These are phyloP conservation scores for Rickenella mellea DNA, from an alignment of 768 basidiomycete species.

Conservation along the genomic window DNA sequence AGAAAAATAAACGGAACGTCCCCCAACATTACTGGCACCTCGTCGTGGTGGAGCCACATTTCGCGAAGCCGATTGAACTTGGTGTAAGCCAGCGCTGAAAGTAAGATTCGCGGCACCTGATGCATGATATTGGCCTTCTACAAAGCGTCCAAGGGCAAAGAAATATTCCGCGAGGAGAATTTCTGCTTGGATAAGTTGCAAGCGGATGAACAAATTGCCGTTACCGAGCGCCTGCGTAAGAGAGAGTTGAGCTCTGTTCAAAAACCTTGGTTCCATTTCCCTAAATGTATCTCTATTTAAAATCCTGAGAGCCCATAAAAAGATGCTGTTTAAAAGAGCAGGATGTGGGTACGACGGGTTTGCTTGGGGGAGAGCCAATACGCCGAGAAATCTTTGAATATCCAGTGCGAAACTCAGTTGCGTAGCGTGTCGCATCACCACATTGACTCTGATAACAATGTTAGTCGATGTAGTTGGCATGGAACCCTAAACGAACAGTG, in stretches of 20 bases:
- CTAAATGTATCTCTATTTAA: slow-evolving; percentile 61
- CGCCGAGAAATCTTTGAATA: slow-evolving; percentile 32
- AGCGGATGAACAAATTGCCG: slow-evolving; percentile 29
- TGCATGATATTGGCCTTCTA: slow-evolving; percentile 74
- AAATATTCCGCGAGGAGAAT: slow-evolving; percentile 71
- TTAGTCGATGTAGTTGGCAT: no score
- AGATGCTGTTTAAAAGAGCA: slow-evolving; percentile 70
- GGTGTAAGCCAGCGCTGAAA: slow-evolving; percentile 63
- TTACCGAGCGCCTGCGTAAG: slow-evolving; percentile 47
- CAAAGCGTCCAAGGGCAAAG: slow-evolving; percentile 61
- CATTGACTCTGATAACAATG: no score
- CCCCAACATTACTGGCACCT: slow-evolving; percentile 24
- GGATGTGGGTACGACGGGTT: slow-evolving; percentile 36
- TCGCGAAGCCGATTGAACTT: slow-evolving; percentile 12
- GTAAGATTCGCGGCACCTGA: slow-evolving; percentile 67
- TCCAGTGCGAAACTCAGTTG: slow-evolving; percentile 68
- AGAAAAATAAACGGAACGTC: slow-evolving; percentile 37
- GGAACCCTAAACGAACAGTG: no score
- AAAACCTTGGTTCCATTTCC: slow-evolving; percentile 66
- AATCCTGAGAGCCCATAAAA: slow-evolving; percentile 75
- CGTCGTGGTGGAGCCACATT: slow-evolving; percentile 16
- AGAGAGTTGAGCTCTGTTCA: slow-evolving; percentile 50
- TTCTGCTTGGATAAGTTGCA: slow-evolving; percentile 60
- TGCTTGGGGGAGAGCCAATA: slow-evolving; percentile 29
- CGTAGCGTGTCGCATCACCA: slow-evolving; percentile 65